Percentiles rank a stretch among this genome's conserved stretches.
Conservation (phyloP, 176 grass and related monocot species). For the Oryza punctata region DNA sequence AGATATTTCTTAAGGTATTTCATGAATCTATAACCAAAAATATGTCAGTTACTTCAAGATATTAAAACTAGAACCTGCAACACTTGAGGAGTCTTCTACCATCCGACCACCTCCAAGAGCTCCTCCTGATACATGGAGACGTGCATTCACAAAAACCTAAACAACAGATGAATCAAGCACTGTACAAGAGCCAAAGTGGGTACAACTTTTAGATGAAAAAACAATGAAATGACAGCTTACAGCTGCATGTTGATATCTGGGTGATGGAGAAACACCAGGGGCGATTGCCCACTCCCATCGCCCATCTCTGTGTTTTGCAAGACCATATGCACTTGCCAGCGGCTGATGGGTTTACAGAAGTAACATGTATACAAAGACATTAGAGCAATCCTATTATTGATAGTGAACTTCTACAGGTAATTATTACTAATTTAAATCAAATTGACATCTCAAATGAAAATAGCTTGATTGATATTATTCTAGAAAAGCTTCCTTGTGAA, state of each 20-base stretch:
- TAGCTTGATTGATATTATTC: background rate
- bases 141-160: slow-evolving; percentile 99
- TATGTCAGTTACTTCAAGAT: slow-evolving; percentile 7
- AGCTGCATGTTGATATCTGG: slow-evolving; percentile 99
- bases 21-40: slow-evolving; percentile 18
- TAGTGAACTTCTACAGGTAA: slow-evolving; percentile 4
- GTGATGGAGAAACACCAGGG: slow-evolving; percentile 96
- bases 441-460: slow-evolving; percentile 20
- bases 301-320: slow-evolving; percentile 99
- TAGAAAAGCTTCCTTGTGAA: background rate
- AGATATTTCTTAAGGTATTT: slow-evolving; percentile 2
- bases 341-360: slow-evolving; percentile 55
- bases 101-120: slow-evolving; percentile 99
- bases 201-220: slow-evolving; percentile 6
- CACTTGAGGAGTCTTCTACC: slow-evolving; percentile 98
- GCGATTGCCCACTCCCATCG: slow-evolving; percentile 99
- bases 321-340: slow-evolving; percentile 94
- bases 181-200: background rate
- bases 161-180: slow-evolving; percentile 17
- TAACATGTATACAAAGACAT: slow-evolving; percentile 13
- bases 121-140: slow-evolving; percentile 98
- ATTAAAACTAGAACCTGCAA: slow-evolving; percentile 74
- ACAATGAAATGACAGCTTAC: slow-evolving; percentile 48
- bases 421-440: background rate
- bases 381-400: background rate